Percentiles rank a stretch among this genome's conserved stretches.
Evolutionary conservation across 2,329 filamentous ascomycete genomes (phyloP).

Genomic region (Talaromyces sp.): DNA sequence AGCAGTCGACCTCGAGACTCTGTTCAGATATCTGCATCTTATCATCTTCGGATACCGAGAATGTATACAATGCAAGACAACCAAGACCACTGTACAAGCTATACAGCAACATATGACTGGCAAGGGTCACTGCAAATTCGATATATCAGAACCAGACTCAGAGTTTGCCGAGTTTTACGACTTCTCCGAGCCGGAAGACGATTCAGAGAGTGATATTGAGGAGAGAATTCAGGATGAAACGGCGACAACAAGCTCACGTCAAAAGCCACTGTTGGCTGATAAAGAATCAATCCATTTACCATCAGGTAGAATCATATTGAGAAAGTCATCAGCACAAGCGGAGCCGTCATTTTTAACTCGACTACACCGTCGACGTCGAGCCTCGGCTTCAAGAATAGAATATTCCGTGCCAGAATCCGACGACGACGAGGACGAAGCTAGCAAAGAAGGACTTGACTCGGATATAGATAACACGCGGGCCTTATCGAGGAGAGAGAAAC

Average conservation of each 20-base stretch:
- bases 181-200: not conserved
- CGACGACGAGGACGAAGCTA: not conserved
- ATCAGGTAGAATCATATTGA: slow-evolving; percentile 9
- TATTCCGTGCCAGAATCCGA: not conserved
- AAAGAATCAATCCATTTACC: slow-evolving; percentile 12
- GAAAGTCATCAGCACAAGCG: slow-evolving; percentile 3
- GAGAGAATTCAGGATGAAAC: not conserved
- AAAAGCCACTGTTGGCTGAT: not conserved
- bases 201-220: not conserved
- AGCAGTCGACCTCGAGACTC: slow-evolving; percentile 11
- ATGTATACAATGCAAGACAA: slow-evolving; percentile 12
- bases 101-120: slow-evolving; percentile 13
- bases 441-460: not conserved
- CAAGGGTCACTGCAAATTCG: slow-evolving; percentile 12
- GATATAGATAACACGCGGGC: not conserved
- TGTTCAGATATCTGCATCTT: slow-evolving; percentile 12
- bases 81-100: slow-evolving; percentile 9
- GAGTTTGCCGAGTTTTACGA: slow-evolving; percentile 13
- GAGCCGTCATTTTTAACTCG: slow-evolving; percentile 1
- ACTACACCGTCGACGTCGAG: not conserved
- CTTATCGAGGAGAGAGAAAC: slow-evolving; percentile 1
- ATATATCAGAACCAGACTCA: slow-evolving; percentile 6
- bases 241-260: not conserved
- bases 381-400: not conserved
- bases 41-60: slow-evolving; percentile 12